Percentiles rank a stretch among this genome's conserved stretches.
phyloP scores from a whole-genome alignment of 1,139 yeast species.

The Lodderomyces margitis region DNA sequence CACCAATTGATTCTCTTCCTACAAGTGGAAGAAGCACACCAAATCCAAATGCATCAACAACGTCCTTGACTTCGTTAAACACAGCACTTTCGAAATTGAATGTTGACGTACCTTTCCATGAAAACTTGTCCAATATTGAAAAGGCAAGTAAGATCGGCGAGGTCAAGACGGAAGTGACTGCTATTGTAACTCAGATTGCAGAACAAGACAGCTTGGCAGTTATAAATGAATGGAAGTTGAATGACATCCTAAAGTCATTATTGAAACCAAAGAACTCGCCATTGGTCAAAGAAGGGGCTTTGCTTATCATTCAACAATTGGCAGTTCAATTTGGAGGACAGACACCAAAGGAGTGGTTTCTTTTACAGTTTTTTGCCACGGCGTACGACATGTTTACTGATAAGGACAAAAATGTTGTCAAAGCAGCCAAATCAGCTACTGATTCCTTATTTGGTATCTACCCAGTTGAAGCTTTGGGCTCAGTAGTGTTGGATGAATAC shows the following conservation, averaged over 20 bases:
- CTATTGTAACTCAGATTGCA: conserved; percentile 49
- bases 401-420: conserved; percentile 80
- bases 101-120: conserved; percentile 64
- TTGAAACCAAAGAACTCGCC: conserved; percentile 73
- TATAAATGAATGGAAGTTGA: conserved; percentile 64
- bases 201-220: conserved; percentile 45
- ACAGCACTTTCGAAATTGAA: conserved; percentile 66
- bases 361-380: conserved; percentile 54
- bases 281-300: conserved; percentile 71
- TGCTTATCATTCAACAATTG: conserved; percentile 65
- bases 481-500: conserved; percentile 62
- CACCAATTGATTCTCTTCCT: conserved; percentile 38
- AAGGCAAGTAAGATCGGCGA: conserved; percentile 61
- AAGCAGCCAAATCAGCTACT: conserved; percentile 73
- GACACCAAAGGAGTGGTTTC: conserved; percentile 73
- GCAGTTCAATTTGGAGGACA: conserved; percentile 65
- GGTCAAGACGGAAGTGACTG: conserved; percentile 58
- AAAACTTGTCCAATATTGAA: conserved; percentile 54
- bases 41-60: conserved; percentile 48
- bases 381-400: conserved; percentile 73
- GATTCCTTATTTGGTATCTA: conserved; percentile 67
- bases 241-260: conserved; percentile 61
- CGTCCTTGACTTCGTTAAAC: conserved; percentile 70
- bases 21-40: conserved; percentile 44
- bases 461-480: conserved; percentile 78